These are phyloP conservation scores for Rhamnella rubrinervis DNA, from an alignment of 331 rosid genomes.

Conservation along the genomic window DNA sequence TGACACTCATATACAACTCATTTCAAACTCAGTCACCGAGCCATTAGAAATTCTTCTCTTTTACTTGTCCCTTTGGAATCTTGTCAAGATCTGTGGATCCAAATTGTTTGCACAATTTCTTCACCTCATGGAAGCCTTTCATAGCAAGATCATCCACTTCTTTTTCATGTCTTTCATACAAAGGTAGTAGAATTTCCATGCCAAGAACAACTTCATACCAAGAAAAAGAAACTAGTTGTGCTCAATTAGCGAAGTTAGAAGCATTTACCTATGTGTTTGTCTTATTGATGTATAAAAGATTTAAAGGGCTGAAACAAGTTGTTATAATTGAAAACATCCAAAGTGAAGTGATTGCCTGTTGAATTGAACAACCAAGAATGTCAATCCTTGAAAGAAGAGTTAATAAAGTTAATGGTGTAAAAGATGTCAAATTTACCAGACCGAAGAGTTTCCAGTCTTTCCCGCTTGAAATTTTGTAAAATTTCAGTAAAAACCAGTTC, in stretches of 20 bases:
- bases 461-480: constrained; percentile 53
- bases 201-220: constrained; percentile 40
- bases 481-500: constrained; percentile 35
- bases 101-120: constrained; percentile 38
- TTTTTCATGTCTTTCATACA: constrained; percentile 56
- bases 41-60: constrained; percentile 35
- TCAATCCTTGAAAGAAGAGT: constrained; percentile 9
- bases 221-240: constrained; percentile 1
- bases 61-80: constrained; percentile 68
- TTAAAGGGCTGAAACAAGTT: constrained; percentile 36
- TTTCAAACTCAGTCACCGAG: no score
- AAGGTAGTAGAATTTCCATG: constrained; percentile 38
- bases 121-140: constrained; percentile 46
- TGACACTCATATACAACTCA: no score
- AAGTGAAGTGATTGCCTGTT: constrained; percentile 49
- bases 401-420: not conserved
- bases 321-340: constrained; percentile 53
- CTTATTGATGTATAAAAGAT: constrained; percentile 44
- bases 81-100: constrained; percentile 46
- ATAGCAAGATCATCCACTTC: constrained; percentile 52
- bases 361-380: constrained; percentile 13
- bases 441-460: constrained; percentile 43
- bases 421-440: constrained; percentile 32
- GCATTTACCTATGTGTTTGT: not conserved
- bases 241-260: not conserved